These are phyloP conservation scores for Sarcodon sp. DNA, from an alignment of 768 basidiomycete species.

Conservation along the genomic window DNA sequence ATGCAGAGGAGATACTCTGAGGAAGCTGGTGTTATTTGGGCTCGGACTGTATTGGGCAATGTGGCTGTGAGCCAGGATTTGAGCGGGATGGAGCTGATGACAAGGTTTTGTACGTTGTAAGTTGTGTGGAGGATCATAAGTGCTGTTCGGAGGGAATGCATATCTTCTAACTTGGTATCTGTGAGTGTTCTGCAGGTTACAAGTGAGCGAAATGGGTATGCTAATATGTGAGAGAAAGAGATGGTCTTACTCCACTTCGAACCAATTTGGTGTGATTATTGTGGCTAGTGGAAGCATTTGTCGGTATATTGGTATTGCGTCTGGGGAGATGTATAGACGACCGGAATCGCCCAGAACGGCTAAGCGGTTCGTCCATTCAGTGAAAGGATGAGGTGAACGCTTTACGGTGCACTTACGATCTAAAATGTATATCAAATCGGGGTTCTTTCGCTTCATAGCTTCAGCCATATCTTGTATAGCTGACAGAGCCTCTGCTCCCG, in stretches of 20 bases:
- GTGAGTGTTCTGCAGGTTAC: conserved; percentile 54
- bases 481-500: conserved; percentile 64
- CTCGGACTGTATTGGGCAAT: conserved; percentile 34
- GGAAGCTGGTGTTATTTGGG: conserved; percentile 10
- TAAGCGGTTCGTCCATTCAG: conserved; percentile 18
- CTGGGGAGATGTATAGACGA: conserved; percentile 73
- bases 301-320: conserved; percentile 81
- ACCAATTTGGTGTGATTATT: conserved; percentile 96
- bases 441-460: conserved; percentile 43
- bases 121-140: conserved; percentile 63
- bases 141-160: conserved; percentile 52
- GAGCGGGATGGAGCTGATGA: conserved; percentile 83
- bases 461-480: conserved; percentile 51
- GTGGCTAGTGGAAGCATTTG: conserved; percentile 72
- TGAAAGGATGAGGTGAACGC: neutral
- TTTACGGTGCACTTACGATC: conserved; percentile 54
- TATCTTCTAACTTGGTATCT: conserved; percentile 50
- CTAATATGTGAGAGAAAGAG: neutral
- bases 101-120: conserved; percentile 73
- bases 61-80: conserved; percentile 42
- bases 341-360: conserved; percentile 95
- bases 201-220: neutral
- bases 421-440: conserved; percentile 69
- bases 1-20: conserved; percentile 65
- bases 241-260: conserved; percentile 77